A percentile compares a stretch with the other conserved stretches of the same genome.
Conservation (phyloP, 805 yeast species). For the Metschnikowia continentalis region DNA sequence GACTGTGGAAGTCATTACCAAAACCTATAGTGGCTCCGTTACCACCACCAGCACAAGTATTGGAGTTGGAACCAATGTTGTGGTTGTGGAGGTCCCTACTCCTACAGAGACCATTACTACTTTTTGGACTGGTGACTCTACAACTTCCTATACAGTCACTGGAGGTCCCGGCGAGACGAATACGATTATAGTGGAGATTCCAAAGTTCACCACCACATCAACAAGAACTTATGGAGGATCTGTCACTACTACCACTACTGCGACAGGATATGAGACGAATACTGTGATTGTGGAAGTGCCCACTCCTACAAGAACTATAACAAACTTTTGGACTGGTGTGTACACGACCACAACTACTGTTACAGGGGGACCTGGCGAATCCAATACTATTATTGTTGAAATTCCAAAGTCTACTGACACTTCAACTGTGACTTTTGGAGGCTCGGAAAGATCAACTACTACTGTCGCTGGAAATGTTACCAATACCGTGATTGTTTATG, state of each 20-base stretch:
- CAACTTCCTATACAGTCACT: slow-evolving; percentile 6
- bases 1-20: slow-evolving; percentile 6
- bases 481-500: neutral
- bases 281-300: slow-evolving; percentile 16
- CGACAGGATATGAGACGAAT: neutral
- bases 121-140: slow-evolving; percentile 5
- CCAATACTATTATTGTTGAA: slow-evolving; percentile 7
- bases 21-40: slow-evolving; percentile 8
- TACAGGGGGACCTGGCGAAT: neutral
- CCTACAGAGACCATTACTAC: slow-evolving; percentile 11
- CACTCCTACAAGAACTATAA: neutral
- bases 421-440: slow-evolving; percentile 9
- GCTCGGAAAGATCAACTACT: neutral
- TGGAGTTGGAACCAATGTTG: slow-evolving; percentile 7
- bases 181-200: slow-evolving; percentile 12
- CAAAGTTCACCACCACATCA: slow-evolving; percentile 5
- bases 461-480: neutral
- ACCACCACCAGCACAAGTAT: neutral
- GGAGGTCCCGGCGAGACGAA: slow-evolving; percentile 4
- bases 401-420: slow-evolving; percentile 4
- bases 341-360: slow-evolving; percentile 1
- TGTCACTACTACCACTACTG: slow-evolving; percentile 7
- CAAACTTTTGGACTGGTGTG: too few species aligned
- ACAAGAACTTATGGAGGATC: slow-evolving; percentile 8
- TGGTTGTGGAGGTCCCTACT: slow-evolving; percentile 13